Evolutionary conservation across 345 rosid species (phyloP).

Genomic region (Pistacia atlantica): DNA sequence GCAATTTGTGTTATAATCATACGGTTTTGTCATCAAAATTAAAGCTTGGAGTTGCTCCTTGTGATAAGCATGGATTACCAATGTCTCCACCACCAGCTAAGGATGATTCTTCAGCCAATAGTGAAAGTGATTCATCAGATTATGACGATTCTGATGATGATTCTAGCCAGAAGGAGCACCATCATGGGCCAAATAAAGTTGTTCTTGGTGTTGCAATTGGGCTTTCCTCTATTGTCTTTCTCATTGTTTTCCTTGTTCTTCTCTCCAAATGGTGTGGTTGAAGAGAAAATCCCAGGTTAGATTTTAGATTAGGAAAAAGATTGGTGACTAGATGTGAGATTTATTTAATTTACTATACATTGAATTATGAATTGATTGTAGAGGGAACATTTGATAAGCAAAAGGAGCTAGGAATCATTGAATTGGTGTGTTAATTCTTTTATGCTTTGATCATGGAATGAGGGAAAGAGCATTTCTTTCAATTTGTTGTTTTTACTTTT

Average conservation of each 20-base stretch:
- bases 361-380: constrained; percentile 19
- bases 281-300: constrained; percentile 19
- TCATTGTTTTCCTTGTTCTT: constrained; percentile 78
- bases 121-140: constrained; percentile 56
- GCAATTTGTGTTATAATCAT: constrained; percentile 80
- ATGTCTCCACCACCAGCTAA: constrained; percentile 79
- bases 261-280: constrained; percentile 77
- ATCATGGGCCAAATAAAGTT: constrained; percentile 84
- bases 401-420: constrained; percentile 19
- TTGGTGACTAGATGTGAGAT: constrained; percentile 26
- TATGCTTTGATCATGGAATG: constrained; percentile 25
- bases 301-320: constrained; percentile 29
- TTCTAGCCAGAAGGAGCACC: constrained; percentile 44
- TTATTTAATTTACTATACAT: constrained; percentile 28
- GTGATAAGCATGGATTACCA: constrained; percentile 92
- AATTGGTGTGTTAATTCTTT: constrained; percentile 30
- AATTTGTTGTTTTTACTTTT: neutral
- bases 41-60: constrained; percentile 81
- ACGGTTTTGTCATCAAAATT: constrained; percentile 63
- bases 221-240: constrained; percentile 79
- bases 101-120: constrained; percentile 36
- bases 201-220: constrained; percentile 90
- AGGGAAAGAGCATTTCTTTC: constrained; percentile 23
- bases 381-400: constrained; percentile 16
- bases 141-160: constrained; percentile 36